A percentile compares a stretch with the other conserved stretches of the same genome.
Evolutionary conservation across 345 rosid genomes (phyloP).

Genomic region (Jatropha curcas): DNA sequence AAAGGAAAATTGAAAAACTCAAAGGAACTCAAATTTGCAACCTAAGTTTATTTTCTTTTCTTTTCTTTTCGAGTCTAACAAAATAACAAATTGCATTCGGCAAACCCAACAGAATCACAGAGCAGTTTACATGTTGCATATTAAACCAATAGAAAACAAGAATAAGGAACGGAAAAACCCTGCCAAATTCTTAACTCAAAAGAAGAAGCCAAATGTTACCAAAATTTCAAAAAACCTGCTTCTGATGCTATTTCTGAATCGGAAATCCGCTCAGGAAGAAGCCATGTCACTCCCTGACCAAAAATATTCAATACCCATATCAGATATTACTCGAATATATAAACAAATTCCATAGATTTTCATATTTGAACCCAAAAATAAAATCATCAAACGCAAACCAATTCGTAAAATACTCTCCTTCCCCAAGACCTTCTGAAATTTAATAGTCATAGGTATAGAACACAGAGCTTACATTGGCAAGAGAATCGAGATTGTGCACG

Average conservation of each 20-base stretch:
- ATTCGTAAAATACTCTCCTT: background rate
- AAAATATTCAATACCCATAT: slow-evolving; percentile 9
- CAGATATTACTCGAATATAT: slow-evolving; percentile 14
- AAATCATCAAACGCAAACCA: background rate
- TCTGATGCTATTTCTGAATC: slow-evolving; percentile 92
- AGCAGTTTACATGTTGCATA: too few relatives aligned
- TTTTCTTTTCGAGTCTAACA: background rate
- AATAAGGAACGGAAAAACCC: slow-evolving; percentile 12
- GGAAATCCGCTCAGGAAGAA: slow-evolving; percentile 86
- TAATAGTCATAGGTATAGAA: background rate
- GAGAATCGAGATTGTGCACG: slow-evolving; percentile 84
- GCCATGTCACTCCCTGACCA: slow-evolving; percentile 92
- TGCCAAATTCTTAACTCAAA: slow-evolving; percentile 25
- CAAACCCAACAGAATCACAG: background rate
- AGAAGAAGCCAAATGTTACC: slow-evolving; percentile 75
- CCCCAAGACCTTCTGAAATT: background rate
- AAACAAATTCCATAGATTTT: background rate
- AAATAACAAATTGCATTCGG: background rate
- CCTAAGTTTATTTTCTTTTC: background rate
- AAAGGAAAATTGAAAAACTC: background rate
- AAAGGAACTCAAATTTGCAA: background rate
- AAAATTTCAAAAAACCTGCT: slow-evolving; percentile 97
- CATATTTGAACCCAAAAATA: background rate
- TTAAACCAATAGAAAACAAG: background rate
- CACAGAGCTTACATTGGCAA: slow-evolving; percentile 84